phyloP scores from a whole-genome alignment of 2,329 filamentous ascomycete species.

The Fusarium sulawesiense region DNA sequence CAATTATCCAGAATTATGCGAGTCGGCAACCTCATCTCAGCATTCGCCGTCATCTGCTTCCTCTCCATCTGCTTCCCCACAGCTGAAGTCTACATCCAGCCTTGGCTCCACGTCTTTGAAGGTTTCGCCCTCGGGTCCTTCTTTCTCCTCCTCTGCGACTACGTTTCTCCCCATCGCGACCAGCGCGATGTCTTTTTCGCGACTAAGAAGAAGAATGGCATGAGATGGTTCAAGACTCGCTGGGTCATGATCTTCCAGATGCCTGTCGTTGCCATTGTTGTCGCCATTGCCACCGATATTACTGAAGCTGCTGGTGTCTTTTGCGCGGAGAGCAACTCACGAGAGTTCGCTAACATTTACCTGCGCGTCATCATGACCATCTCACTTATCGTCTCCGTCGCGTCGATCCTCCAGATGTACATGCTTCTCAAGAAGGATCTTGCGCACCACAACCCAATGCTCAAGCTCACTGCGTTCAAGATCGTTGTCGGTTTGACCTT shows the following conservation, averaged over 20 bases:
- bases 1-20: slow-evolving; percentile 21
- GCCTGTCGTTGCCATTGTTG: slow-evolving; percentile 23
- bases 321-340: slow-evolving; percentile 24
- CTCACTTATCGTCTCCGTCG: slow-evolving; percentile 25
- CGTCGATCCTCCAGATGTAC: slow-evolving; percentile 35
- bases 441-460: slow-evolving; percentile 34
- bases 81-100: slow-evolving; percentile 31
- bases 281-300: slow-evolving; percentile 27
- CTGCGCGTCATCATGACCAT: slow-evolving; percentile 12
- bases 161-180: slow-evolving; percentile 29
- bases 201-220: slow-evolving; percentile 29
- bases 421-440: slow-evolving; percentile 28
- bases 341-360: slow-evolving; percentile 34
- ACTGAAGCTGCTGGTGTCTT: slow-evolving; percentile 33
- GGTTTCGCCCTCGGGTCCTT: slow-evolving; percentile 36
- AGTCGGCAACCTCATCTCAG: slow-evolving; percentile 31
- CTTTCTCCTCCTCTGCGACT: slow-evolving; percentile 41
- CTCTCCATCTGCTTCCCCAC: slow-evolving; percentile 21
- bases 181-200: slow-evolving; percentile 41
- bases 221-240: slow-evolving; percentile 40
- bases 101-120: slow-evolving; percentile 35
- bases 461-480: slow-evolving; percentile 40
- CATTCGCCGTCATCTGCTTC: slow-evolving; percentile 34
- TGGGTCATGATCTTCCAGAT: slow-evolving; percentile 43
- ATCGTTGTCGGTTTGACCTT: slow-evolving; percentile 33